phyloP scores from a whole-genome alignment of 2,329 filamentous ascomycete species.

The Emydomyces testavorans region DNA sequence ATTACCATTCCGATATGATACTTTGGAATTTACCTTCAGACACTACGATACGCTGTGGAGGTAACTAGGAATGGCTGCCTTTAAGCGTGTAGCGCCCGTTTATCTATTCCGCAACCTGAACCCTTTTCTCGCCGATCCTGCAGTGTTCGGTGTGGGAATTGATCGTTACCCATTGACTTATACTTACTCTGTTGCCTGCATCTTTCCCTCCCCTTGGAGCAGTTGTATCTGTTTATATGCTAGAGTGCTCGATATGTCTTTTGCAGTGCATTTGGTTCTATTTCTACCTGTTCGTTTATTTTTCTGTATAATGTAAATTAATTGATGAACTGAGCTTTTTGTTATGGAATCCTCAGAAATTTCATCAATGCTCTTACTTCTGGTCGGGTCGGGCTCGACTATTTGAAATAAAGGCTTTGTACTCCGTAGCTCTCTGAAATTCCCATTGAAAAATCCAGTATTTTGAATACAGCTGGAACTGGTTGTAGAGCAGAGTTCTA shows the following conservation, averaged over 20 bases:
- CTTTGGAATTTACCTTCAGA: neutral
- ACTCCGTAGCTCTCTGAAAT: no score
- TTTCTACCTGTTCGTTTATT: neutral
- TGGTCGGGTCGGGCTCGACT: neutral
- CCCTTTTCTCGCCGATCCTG: conserved; percentile 1
- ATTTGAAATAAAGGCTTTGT: no score
- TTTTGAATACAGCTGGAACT: no score
- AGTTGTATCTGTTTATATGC: no score
- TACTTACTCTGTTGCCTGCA: neutral
- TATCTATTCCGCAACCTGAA: neutral
- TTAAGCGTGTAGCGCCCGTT: neutral
- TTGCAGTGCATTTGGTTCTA: neutral
- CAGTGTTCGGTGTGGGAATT: conserved; percentile 1
- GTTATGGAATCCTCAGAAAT: neutral
- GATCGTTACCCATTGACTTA: neutral
- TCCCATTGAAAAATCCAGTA: no score
- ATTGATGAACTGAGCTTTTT: conserved; percentile 1
- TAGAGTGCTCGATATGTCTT: neutral
- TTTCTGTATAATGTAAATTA: conserved; percentile 8
- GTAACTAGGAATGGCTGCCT: neutral
- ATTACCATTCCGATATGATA: neutral
- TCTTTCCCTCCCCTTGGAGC: no score
- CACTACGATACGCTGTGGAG: neutral
- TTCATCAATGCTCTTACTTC: neutral
- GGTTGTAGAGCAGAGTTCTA: no score